Evolutionary conservation across 352 stramenopile species (phyloP).

Genomic region (Globisporangium apiculatum): DNA sequence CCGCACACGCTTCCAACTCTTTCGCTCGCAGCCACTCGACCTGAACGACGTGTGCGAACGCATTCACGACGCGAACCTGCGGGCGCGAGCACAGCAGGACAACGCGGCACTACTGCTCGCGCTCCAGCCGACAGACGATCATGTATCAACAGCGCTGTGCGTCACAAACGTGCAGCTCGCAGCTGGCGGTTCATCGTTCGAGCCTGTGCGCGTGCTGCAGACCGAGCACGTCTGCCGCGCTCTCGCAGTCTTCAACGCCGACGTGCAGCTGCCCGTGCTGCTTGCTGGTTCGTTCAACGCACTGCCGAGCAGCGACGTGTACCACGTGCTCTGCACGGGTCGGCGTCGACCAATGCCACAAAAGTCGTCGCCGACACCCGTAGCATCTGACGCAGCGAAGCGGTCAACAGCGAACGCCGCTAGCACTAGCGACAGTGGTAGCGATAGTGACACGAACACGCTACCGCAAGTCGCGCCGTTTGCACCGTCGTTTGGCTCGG

Average conservation of each 20-base stretch:
- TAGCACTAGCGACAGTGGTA: neutral
- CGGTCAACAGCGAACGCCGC: no score
- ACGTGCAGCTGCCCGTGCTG: slow-evolving; percentile 81
- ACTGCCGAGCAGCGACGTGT: slow-evolving; percentile 67
- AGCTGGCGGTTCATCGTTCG: slow-evolving; percentile 22
- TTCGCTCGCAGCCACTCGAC: slow-evolving; percentile 43
- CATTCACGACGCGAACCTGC: slow-evolving; percentile 39
- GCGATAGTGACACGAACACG: neutral
- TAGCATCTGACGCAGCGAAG: no score
- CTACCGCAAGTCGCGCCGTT: slow-evolving; percentile 44
- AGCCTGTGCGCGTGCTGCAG: slow-evolving; percentile 64
- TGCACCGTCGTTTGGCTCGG: slow-evolving; percentile 41
- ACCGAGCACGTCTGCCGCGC: slow-evolving; percentile 55
- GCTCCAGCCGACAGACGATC: slow-evolving; percentile 77
- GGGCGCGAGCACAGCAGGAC: slow-evolving; percentile 46
- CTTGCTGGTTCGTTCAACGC: slow-evolving; percentile 81
- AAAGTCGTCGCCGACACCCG: slow-evolving; percentile 28
- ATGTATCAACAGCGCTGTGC: slow-evolving; percentile 60
- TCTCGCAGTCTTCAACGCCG: slow-evolving; percentile 68
- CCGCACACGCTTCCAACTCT: slow-evolving; percentile 71
- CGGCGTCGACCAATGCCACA: slow-evolving; percentile 34
- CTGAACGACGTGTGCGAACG: slow-evolving; percentile 44
- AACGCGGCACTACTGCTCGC: slow-evolving; percentile 65
- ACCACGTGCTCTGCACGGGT: slow-evolving; percentile 67
- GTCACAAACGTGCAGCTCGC: slow-evolving; percentile 45